Percentiles rank a stretch among this genome's conserved stretches.
These are phyloP conservation scores for Kodamaea hsintzibuensis DNA, from an alignment of 805 yeast genomes.

Conservation along the genomic window DNA sequence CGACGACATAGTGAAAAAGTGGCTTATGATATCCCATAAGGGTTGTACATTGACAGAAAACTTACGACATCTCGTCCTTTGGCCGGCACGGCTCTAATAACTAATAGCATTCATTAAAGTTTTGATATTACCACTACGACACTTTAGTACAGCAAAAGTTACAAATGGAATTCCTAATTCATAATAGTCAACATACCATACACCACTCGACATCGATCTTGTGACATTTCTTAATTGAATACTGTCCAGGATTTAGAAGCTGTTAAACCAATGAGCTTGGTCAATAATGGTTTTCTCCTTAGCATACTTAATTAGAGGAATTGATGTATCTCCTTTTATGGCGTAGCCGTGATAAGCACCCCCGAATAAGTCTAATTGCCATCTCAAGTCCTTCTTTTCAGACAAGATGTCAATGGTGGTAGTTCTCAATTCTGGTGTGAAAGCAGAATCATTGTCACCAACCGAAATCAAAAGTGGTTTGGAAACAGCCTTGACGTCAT, in stretches of 20 bases:
- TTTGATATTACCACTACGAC: too few species aligned
- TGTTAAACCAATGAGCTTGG: slow-evolving; percentile 29
- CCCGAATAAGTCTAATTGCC: slow-evolving; percentile 60
- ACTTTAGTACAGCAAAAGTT: too few species aligned
- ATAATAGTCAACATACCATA: too few species aligned
- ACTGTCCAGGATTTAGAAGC: neutral
- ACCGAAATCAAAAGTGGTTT: slow-evolving; percentile 71
- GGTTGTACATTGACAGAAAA: too few species aligned
- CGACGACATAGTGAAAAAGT: too few species aligned
- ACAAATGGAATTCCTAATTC: too few species aligned
- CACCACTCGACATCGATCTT: too few species aligned
- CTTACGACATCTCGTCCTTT: too few species aligned
- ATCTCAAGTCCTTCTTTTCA: slow-evolving; percentile 52
- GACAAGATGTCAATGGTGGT: slow-evolving; percentile 58
- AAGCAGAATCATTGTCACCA: slow-evolving; percentile 69
- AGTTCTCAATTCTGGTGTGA: slow-evolving; percentile 63
- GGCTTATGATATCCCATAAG: too few species aligned
- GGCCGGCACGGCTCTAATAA: too few species aligned
- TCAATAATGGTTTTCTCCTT: slow-evolving; percentile 60
- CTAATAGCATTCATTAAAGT: too few species aligned
- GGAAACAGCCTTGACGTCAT: slow-evolving; percentile 58
- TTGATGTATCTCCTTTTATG: slow-evolving; percentile 67
- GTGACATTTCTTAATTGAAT: too few species aligned
- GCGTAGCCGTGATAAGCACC: slow-evolving; percentile 79
- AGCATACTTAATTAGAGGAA: slow-evolving; percentile 59